Evolutionary conservation across 345 rosid genomes (phyloP).

Genomic region (Mercurialis annua): DNA sequence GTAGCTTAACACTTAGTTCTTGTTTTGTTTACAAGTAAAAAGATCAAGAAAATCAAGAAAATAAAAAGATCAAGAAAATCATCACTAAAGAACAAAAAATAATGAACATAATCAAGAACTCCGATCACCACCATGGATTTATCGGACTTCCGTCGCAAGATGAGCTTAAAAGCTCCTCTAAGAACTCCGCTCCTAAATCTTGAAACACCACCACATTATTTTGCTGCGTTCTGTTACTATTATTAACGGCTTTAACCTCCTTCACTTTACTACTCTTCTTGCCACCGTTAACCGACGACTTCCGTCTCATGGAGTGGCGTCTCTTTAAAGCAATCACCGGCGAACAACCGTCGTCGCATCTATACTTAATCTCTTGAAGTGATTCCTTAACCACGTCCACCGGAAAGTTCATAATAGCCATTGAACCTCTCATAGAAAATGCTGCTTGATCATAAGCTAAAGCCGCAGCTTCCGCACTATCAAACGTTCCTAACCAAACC

Average conservation of each 20-base stretch:
- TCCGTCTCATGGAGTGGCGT: conserved; percentile 38
- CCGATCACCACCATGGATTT: conserved; percentile 17
- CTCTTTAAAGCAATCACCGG: conserved; percentile 42
- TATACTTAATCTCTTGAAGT: conserved; percentile 32
- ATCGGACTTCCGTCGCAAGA: conserved; percentile 21
- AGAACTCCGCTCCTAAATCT: conserved; percentile 40
- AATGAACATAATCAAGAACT: background rate
- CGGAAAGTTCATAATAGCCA: conserved; percentile 45
- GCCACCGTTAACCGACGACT: conserved; percentile 4
- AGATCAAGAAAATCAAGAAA: background rate
- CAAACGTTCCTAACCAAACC: conserved; percentile 50
- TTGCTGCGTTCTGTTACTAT: background rate
- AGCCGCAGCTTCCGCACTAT: conserved; percentile 46
- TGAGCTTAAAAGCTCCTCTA: conserved; percentile 37
- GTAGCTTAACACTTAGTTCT: background rate
- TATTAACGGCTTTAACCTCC: background rate
- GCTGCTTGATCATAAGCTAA: conserved; percentile 49
- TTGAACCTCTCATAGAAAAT: conserved; percentile 39
- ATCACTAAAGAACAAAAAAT: background rate
- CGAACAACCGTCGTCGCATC: conserved; percentile 41
- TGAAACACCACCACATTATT: conserved; percentile 35
- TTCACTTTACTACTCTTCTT: conserved; percentile 17
- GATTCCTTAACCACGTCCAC: conserved; percentile 42
- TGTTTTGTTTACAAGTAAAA: too few species aligned
- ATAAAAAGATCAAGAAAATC: background rate